A percentile compares a stretch with the other conserved stretches of the same genome.
phyloP scores from a whole-genome alignment of 306 rosid species.

The Cucumis sativus region Cucumber_9930_V3 NC_026658.2:7464001-7464500 shows the following conservation, averaged over 20 bases:
- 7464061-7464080: background rate
- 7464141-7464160: background rate
- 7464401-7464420: conserved; percentile 16
- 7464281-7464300: conserved; percentile 36
- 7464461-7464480: too few species aligned
- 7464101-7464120: background rate
- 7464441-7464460: too few species aligned
- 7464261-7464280: background rate
- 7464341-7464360: conserved; percentile 45
- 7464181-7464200: background rate
- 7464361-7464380: conserved; percentile 86
- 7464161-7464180: background rate
- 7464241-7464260: background rate
- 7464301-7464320: conserved; percentile 91
- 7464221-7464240: background rate
- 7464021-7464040: background rate
- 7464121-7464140: background rate
- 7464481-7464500: too few species aligned
- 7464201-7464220: background rate
- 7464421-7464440: too few species aligned
- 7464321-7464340: conserved; percentile 74
- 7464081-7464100: background rate
- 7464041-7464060: background rate
- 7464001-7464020: background rate
- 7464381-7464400: conserved; percentile 90